These are phyloP conservation scores for Lachnellula occidentalis DNA, from an alignment of 2,329 filamentous ascomycete genomes.

Conservation along the genomic window DNA sequence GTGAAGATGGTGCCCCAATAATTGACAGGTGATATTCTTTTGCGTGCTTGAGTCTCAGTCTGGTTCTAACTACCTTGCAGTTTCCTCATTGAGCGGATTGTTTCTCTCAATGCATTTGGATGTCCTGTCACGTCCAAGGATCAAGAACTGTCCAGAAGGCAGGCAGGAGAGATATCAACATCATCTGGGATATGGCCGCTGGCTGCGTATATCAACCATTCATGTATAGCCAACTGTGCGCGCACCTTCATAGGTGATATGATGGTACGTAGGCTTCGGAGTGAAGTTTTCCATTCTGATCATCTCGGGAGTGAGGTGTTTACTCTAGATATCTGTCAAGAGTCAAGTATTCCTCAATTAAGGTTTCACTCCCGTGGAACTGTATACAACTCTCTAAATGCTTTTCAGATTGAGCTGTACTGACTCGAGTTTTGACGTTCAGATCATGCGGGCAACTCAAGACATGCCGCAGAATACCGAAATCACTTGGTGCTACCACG, in stretches of 20 bases:
- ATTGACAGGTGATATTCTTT: constrained; percentile 40
- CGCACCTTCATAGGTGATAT: constrained; percentile 51
- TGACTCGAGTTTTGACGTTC: no score
- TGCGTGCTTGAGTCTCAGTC: not conserved
- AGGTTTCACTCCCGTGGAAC: no score
- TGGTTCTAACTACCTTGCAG: constrained; percentile 23
- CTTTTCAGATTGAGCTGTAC: no score
- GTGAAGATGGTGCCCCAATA: constrained; percentile 35
- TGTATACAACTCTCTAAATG: no score
- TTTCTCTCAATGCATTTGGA: constrained; percentile 40
- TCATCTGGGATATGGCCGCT: constrained; percentile 42
- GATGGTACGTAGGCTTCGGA: constrained; percentile 18
- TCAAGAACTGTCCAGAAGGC: constrained; percentile 14
- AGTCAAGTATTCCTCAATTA: no score
- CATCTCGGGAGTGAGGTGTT: no score
- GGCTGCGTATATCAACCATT: constrained; percentile 49
- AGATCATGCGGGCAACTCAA: constrained; percentile 40
- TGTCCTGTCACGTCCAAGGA: constrained; percentile 27
- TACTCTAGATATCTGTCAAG: no score
- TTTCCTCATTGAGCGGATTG: constrained; percentile 41
- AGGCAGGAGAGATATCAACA: constrained; percentile 4
- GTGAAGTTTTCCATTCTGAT: no score
- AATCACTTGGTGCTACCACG: constrained; percentile 37
- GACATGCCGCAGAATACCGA: constrained; percentile 42
- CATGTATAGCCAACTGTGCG: constrained; percentile 41